These are phyloP conservation scores for Adenanthera pavonina DNA, from an alignment of 306 rosid genomes.

Conservation along the genomic window DNA sequence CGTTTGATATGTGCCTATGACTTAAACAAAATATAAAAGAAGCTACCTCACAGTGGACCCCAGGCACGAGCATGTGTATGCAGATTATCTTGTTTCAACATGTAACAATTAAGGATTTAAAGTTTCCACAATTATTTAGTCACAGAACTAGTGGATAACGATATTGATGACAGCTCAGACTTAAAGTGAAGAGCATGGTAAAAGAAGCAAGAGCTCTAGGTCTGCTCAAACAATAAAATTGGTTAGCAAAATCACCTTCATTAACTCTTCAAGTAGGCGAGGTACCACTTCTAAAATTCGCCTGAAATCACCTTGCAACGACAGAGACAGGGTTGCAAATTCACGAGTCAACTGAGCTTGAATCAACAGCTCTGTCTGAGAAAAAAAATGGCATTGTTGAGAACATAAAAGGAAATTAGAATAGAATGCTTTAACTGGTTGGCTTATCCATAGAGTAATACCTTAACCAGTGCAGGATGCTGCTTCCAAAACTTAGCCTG, in stretches of 20 bases:
- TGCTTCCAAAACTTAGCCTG: slow-evolving; percentile 99
- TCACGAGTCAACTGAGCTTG: slow-evolving; percentile 96
- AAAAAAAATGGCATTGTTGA: slow-evolving; percentile 41
- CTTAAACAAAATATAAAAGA: slow-evolving; percentile 8
- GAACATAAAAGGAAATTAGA: slow-evolving; percentile 39
- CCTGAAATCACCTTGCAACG: slow-evolving; percentile 80
- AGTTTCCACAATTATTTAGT: slow-evolving; percentile 12
- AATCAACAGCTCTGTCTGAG: slow-evolving; percentile 92
- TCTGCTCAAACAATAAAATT: slow-evolving; percentile 34
- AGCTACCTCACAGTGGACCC: slow-evolving; percentile 1
- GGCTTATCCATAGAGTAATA: slow-evolving; percentile 41
- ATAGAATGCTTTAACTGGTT: slow-evolving; percentile 20
- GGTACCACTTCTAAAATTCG: slow-evolving; percentile 91
- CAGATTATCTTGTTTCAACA: slow-evolving; percentile 14
- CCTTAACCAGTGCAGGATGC: slow-evolving; percentile 97
- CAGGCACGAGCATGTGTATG: not conserved
- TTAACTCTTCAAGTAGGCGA: slow-evolving; percentile 95
- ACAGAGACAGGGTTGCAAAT: slow-evolving; percentile 70
- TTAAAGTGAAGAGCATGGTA: slow-evolving; percentile 18
- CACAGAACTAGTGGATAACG: not conserved
- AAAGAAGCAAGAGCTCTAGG: slow-evolving; percentile 32
- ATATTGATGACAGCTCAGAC: slow-evolving; percentile 4
- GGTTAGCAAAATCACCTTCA: slow-evolving; percentile 73
- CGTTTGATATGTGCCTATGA: slow-evolving; percentile 18
- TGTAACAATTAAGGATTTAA: slow-evolving; percentile 1